Evolutionary conservation across 176 grass and related monocot species (phyloP).

Genomic region (Musa beccarii): DNA sequence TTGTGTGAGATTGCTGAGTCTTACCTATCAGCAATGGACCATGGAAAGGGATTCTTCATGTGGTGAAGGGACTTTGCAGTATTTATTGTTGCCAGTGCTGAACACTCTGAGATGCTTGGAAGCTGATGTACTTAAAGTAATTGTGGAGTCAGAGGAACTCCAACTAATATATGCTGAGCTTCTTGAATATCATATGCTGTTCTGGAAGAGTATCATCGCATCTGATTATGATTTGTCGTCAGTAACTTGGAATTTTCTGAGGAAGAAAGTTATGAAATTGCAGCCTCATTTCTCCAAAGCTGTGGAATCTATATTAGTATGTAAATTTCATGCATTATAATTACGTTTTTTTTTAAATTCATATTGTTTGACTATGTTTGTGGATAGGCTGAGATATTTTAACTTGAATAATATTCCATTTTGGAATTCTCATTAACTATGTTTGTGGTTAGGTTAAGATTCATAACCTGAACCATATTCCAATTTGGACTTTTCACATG

Average conservation of each 20-base stretch:
- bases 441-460: conserved; percentile 38
- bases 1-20: conserved; percentile 54
- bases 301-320: conserved; percentile 54
- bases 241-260: conserved; percentile 69
- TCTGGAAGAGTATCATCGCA: conserved; percentile 62
- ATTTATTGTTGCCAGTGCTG: conserved; percentile 33
- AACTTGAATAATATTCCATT: not conserved
- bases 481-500: conserved; percentile 43
- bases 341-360: conserved; percentile 1
- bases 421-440: not conserved
- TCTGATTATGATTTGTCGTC: conserved; percentile 49
- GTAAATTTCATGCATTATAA: conserved; percentile 9
- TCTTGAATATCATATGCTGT: conserved; percentile 67
- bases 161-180: conserved; percentile 45
- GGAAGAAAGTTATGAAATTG: conserved; percentile 64
- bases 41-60: conserved; percentile 34
- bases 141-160: conserved; percentile 35
- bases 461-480: conserved; percentile 39
- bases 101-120: conserved; percentile 59
- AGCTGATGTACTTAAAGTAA: conserved; percentile 37
- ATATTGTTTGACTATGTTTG: too few species aligned
- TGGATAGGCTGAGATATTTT: too few species aligned
- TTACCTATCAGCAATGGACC: conserved; percentile 65
- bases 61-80: conserved; percentile 27
- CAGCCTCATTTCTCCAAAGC: conserved; percentile 31